A percentile compares a stretch with the other conserved stretches of the same genome.
Conservation (phyloP, 2,329 filamentous ascomycete genomes). For the Coleophoma eucalyptorum region DNA sequence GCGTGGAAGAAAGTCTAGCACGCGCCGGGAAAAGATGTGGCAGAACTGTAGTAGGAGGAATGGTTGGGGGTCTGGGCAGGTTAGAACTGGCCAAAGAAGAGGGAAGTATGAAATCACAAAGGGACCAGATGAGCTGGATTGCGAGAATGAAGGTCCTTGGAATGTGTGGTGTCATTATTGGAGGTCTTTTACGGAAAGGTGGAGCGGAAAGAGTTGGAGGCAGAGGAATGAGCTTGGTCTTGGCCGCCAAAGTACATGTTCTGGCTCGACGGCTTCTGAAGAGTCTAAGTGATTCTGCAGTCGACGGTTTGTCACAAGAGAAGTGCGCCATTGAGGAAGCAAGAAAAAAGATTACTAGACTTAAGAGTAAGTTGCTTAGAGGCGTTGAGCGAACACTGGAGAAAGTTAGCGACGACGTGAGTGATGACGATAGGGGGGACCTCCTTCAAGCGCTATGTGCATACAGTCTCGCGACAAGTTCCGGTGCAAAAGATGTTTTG, state of each 20-base stretch:
- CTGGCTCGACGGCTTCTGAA: conserved; percentile 73
- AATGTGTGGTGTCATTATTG: conserved; percentile 45
- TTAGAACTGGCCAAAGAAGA: conserved; percentile 33
- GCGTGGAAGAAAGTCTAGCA: conserved; percentile 67
- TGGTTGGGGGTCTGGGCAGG: conserved; percentile 51
- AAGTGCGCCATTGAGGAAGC: conserved; percentile 48
- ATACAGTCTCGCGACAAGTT: conserved; percentile 77
- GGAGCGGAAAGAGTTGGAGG: conserved; percentile 18
- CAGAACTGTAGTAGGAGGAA: conserved; percentile 62
- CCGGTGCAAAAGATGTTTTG: conserved; percentile 74
- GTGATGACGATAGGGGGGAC: conserved; percentile 37
- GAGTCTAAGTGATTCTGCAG: conserved; percentile 56
- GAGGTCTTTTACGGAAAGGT: conserved; percentile 40
- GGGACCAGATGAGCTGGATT: conserved; percentile 17
- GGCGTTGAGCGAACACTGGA: conserved; percentile 68
- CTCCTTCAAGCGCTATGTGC: conserved; percentile 75
- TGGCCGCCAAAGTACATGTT: conserved; percentile 69
- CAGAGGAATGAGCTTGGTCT: conserved; percentile 39
- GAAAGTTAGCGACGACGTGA: conserved; percentile 45
- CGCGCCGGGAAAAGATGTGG: conserved; percentile 77
- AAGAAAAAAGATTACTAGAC: conserved; percentile 56
- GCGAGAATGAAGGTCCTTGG: conserved; percentile 48
- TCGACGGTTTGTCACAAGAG: conserved; percentile 29
- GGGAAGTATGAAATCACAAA: conserved; percentile 20
- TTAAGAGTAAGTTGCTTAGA: conserved; percentile 61